Evolutionary conservation across 495 filamentous ascomycete species (phyloP), one percentile per base, ranked within the genome.

Genomic region (Talaromyces proteolyticus): DNA sequence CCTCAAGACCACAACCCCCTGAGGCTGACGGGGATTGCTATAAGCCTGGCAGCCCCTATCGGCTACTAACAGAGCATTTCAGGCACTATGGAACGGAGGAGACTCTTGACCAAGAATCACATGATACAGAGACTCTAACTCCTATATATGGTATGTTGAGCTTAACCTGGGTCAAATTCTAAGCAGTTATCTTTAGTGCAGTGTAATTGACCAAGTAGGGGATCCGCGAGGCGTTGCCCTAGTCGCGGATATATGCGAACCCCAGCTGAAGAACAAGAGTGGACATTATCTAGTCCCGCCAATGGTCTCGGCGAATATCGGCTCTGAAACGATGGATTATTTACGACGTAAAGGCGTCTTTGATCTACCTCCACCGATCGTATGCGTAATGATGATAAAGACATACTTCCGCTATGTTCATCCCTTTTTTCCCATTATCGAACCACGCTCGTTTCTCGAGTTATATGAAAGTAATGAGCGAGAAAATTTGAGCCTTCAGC

Each of bases 401-500:
- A 16, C 43, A 24, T 50, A 50, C 19, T 50, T 50, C 21, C 18
- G 29, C 18, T 42, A 50, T 43, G 48, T 50, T 3, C 48, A 50
- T 26, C 47, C 26, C 4, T 49, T 49, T 3, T 49, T 49, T 3
- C 47, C 47, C 0, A 20, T 49, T 21, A 20, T 49, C 12, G 26
- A 49, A 16, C 10, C 18, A 10, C 19, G 18, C 11, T 38, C 47
- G 8, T 49, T 49, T 17, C 24, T 49, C 2, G 17, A 49, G 12
- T 4, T 14, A 14, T 49, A 17, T n/a, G 26, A 39, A 18, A 38
- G n/a, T n/a, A n/a, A 40, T 10, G 26, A 11, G n/a, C 26, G 36
- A 7, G 19, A 38, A 12, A 29, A 40, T 5, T 4, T 40, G 14
- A 49, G 47, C 26, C 26, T 49, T 7, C 47, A 39, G 2, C 47